Base-by-base conservation (phyloP, 75 land plant genomes). In the Picea glauca region DNA sequence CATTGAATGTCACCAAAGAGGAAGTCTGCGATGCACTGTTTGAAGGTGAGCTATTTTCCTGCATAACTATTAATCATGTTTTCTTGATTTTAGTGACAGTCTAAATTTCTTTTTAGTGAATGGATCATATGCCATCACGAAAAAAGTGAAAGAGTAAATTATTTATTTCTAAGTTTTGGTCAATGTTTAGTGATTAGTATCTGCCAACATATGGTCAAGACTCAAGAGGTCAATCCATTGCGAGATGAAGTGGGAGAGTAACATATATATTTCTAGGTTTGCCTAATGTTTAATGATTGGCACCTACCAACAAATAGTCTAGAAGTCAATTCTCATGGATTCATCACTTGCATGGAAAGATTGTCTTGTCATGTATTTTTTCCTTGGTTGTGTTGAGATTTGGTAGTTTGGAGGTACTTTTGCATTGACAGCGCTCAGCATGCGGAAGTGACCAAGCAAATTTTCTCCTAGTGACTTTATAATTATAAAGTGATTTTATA, bases 1-100 rank as follows among this genome's bases (percentile, higher is more conserved):
- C 94, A 13, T 81, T 88, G 26, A 87, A 85, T 86, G 86, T 92
- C 35, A 84, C 87, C 6, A 88, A 81, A 62, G 89, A 84, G 74
- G 94, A 91, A 88, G 87, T 92, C 57, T 85, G 89, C 80, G 91
- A 88, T 50, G 88, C 90, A 26, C 81, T 92, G 12, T 59, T 87
- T 33, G 93, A 92, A 85, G 93, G 94, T 92, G 40, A 68, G 79
- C 14, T 46, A 4, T 38, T 67, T 13, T 77, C 7, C 43, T 65
- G 72, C 35, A 46, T 85, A 80, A 74, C 43, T 43, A 26, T 21
- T n/a, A 66, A 73, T 4, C 43, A 21, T 73, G 30, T 38, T 20
- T 38, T 12, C 13, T 73, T 20, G 30, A 50, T 50, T 50, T 50
- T 9, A 50, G 56, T 9, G 11, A 17, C 35, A 33, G 31, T 66